Conservation (phyloP, 192 early-diverging fungal genomes). For the Backusella tarrabulga region DNA sequence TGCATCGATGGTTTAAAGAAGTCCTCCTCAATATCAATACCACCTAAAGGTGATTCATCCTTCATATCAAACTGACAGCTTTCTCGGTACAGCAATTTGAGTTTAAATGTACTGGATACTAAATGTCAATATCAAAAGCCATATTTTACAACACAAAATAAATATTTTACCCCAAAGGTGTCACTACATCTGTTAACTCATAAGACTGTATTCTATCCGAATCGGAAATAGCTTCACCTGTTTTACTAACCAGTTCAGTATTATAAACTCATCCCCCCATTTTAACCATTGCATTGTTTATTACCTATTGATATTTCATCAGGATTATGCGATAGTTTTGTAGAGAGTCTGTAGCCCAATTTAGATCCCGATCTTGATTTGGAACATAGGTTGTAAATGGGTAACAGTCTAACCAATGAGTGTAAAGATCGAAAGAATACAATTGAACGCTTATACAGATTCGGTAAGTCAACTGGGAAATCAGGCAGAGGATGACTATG, state of each 20-base stretch:
- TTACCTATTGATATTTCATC: slow-evolving; percentile 74
- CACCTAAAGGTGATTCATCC: slow-evolving; percentile 40
- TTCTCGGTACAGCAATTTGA: slow-evolving; percentile 67
- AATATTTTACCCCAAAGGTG: slow-evolving; percentile 61
- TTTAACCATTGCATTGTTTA: not conserved
- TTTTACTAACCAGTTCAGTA: not conserved
- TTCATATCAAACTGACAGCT: slow-evolving; percentile 76
- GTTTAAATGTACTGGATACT: slow-evolving; percentile 54
- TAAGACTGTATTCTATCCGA: slow-evolving; percentile 60
- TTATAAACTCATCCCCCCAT: not conserved
- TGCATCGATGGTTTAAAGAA: slow-evolving; percentile 58
- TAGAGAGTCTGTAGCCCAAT: slow-evolving; percentile 67
- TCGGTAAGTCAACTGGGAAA: slow-evolving; percentile 71
- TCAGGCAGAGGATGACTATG: slow-evolving; percentile 48
- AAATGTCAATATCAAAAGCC: slow-evolving; percentile 9
- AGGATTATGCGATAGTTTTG: slow-evolving; percentile 46
- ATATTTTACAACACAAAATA: not conserved
- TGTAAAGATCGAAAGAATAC: slow-evolving; percentile 87
- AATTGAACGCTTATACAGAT: slow-evolving; percentile 90
- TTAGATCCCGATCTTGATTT: slow-evolving; percentile 40
- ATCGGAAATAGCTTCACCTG: slow-evolving; percentile 63
- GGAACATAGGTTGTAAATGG: slow-evolving; percentile 62
- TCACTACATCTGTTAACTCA: slow-evolving; percentile 67
- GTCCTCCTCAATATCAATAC: slow-evolving; percentile 65
- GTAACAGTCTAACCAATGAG: slow-evolving; percentile 76